Evolutionary conservation across 257 asterid species (phyloP), one percentile per base, ranked within the genome.

Genomic region (Fraxinus americana): DNA sequence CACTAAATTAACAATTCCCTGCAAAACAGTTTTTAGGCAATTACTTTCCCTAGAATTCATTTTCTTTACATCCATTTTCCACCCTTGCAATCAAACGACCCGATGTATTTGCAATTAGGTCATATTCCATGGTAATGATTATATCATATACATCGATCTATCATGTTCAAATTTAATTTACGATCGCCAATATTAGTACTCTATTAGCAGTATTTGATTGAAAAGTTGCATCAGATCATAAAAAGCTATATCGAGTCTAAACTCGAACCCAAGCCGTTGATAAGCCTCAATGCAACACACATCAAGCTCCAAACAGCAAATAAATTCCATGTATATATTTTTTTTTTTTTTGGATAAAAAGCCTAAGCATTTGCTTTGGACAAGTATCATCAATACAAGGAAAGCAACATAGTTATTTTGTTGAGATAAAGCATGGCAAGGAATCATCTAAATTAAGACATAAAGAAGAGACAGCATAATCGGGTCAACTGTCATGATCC

Each of bases 401-500:
- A 54, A 54, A 54, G 65, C 25, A 54, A 54, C 27, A 54, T 1
- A 5, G n/a, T n/a, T 2, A 6, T 1, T 19, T 19, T 52, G 63
- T 52, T 5, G 63, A 52, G 9, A 52, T 52, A 52, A 54, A 54
- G 65, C 65, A 19, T 54, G 75, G 45, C 78, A 66, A 72, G 50
- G 68, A 66, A 54, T 68, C 75, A 77, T 30, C 48, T 12, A 71
- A 39, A 23, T 71, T 25, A 52, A 50, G 75, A 67, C 23, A 71
- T 5, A 30, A 7, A 2, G 14, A 23, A 38, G 5, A 12, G 48
- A 68, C 41, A 61, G 10, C 32, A 39, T 74, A 16, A 59, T 36
- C 36, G 41, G 45, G 75, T 59, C 69, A 67, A 81, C 71, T 21
- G 85, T 78, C 79, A n/a, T 63, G 34, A 45, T 70, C 48, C 63